Evolutionary conservation across 2,329 filamentous ascomycete genomes (phyloP).

Genomic region (Penicillium rolfsii): DNA sequence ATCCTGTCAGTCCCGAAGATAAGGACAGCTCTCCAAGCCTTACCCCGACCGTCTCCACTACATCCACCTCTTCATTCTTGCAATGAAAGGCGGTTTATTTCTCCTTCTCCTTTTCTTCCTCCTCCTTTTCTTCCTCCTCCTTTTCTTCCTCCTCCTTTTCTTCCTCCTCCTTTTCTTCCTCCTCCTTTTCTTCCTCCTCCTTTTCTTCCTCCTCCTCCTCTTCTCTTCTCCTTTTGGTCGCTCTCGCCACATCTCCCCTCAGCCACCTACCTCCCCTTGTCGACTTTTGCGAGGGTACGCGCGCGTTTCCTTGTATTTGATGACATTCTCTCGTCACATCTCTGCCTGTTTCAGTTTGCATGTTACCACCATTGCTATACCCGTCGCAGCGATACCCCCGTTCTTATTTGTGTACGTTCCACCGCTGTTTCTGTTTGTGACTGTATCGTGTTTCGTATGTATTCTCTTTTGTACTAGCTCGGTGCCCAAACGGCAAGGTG

Average conservation of each 20-base stretch:
- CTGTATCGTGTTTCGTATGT: constrained; percentile 2
- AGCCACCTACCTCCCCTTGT: constrained; percentile 7
- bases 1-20: constrained; percentile 36
- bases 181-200: background rate
- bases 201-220: no score
- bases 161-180: background rate
- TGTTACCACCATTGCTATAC: constrained; percentile 26
- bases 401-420: constrained; percentile 12
- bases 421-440: constrained; percentile 6
- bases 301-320: constrained; percentile 19
- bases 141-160: background rate
- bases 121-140: no score
- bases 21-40: constrained; percentile 40
- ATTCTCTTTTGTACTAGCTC: constrained; percentile 13
- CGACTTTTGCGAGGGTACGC: constrained; percentile 12
- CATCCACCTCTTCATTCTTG: constrained; percentile 41
- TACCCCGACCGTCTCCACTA: constrained; percentile 41
- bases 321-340: constrained; percentile 23
- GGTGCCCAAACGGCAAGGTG: constrained; percentile 14
- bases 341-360: constrained; percentile 17
- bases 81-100: constrained; percentile 17
- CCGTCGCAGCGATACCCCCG: constrained; percentile 31
- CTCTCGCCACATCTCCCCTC: constrained; percentile 1
- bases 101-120: background rate
- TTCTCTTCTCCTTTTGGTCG: background rate